These are phyloP conservation scores for Trypanosoma theileri DNA, from an alignment of 208 protist species.

Conservation along the genomic window DNA sequence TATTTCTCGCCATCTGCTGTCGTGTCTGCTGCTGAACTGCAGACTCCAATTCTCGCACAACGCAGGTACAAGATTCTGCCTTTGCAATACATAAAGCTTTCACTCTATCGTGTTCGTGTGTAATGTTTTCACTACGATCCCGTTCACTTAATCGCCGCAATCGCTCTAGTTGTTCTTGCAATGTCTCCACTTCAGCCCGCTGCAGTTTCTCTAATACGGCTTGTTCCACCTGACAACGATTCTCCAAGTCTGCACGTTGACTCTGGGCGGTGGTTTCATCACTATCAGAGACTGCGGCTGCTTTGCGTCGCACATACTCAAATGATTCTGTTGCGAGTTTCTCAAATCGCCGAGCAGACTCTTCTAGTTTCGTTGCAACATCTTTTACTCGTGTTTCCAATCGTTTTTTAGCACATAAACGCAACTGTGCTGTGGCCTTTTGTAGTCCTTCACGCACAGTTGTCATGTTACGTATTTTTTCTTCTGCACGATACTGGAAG, in stretches of 20 bases:
- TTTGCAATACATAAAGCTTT: constrained; percentile 27
- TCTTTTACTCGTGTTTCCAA: constrained; percentile 26
- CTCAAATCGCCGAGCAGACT: constrained; percentile 23
- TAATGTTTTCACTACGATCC: constrained; percentile 6
- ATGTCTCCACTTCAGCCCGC: constrained; percentile 34
- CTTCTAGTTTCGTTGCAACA: constrained; percentile 20
- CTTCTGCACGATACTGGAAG: constrained; percentile 37
- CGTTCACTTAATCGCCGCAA: constrained; percentile 28
- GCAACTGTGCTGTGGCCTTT: constrained; percentile 23
- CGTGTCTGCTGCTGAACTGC: constrained; percentile 24
- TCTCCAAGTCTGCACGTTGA: constrained; percentile 41
- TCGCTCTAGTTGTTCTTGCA: constrained; percentile 45
- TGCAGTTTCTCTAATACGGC: constrained; percentile 44
- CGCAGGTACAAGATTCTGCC: constrained; percentile 9
- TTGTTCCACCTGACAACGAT: constrained; percentile 38
- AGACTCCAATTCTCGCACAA: constrained; percentile 29
- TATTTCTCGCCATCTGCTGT: constrained; percentile 11
- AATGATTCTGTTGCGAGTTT: constrained; percentile 16
- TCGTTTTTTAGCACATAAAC: constrained; percentile 18
- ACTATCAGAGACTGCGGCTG: constrained; percentile 29
- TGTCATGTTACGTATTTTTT: constrained; percentile 38
- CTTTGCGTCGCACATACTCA: constrained; percentile 26
- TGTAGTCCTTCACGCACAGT: constrained; percentile 35
- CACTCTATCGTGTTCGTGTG: constrained; percentile 15
- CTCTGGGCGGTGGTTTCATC: constrained; percentile 36